Evolutionary conservation across 2,329 filamentous ascomycete species (phyloP).

Genomic region (Colletotrichum truncatum): DNA sequence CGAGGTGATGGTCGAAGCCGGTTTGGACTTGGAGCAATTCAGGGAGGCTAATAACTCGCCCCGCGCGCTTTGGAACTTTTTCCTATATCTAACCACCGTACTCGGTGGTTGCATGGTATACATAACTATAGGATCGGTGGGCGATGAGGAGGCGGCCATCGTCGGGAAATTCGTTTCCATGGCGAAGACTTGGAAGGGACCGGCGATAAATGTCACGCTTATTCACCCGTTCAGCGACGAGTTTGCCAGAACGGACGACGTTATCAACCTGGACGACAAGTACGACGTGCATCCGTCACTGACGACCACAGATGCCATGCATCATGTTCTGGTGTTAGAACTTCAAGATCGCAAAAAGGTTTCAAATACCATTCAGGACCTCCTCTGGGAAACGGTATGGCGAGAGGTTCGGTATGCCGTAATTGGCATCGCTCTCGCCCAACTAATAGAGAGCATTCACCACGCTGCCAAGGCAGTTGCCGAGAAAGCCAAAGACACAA

Average conservation of each 20-base stretch:
- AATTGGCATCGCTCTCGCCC: slow-evolving; percentile 34
- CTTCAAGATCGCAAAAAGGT: slow-evolving; percentile 31
- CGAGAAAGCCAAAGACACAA: background rate
- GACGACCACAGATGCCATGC: slow-evolving; percentile 38
- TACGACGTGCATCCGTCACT: slow-evolving; percentile 39
- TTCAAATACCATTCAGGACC: slow-evolving; percentile 34
- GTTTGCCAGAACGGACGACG: slow-evolving; percentile 32
- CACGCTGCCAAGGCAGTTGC: slow-evolving; percentile 3
- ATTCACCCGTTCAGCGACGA: slow-evolving; percentile 38
- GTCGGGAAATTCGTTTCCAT: slow-evolving; percentile 36
- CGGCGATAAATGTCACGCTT: slow-evolving; percentile 36
- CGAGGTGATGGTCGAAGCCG: slow-evolving; percentile 30
- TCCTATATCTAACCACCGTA: slow-evolving; percentile 28
- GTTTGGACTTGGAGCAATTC: slow-evolving; percentile 33
- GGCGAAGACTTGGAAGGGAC: slow-evolving; percentile 35
- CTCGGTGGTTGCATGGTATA: slow-evolving; percentile 37
- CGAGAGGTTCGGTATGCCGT: slow-evolving; percentile 38
- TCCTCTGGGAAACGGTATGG: slow-evolving; percentile 39
- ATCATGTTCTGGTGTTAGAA: slow-evolving; percentile 38
- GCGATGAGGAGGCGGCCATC: slow-evolving; percentile 36
- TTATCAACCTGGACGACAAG: slow-evolving; percentile 38
- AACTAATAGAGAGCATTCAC: slow-evolving; percentile 29
- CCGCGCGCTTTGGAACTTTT: slow-evolving; percentile 35
- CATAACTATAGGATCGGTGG: slow-evolving; percentile 37
- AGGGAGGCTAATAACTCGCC: slow-evolving; percentile 31